These are phyloP conservation scores for Chytriomyces sp. DNA, from an alignment of 192 early-diverging fungal genomes.

Conservation along the genomic window DNA sequence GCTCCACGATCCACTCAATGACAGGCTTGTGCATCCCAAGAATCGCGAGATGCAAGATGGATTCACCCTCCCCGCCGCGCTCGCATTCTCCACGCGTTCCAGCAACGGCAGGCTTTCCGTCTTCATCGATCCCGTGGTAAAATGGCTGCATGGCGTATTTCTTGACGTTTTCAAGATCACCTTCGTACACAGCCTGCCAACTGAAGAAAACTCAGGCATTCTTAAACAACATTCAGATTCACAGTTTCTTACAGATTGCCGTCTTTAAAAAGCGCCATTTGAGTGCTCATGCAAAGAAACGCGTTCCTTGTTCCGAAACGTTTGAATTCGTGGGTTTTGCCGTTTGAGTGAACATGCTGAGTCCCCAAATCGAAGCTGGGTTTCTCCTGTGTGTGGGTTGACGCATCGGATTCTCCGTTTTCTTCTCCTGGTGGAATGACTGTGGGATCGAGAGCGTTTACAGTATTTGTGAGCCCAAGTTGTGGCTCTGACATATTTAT, in stretches of 20 bases:
- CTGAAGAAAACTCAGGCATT: not conserved
- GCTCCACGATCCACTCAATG: not conserved
- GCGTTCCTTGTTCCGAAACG: constrained; percentile 5
- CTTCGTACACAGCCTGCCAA: constrained; percentile 5
- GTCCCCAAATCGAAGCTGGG: no score
- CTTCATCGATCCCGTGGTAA: not conserved
- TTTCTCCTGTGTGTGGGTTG: no score
- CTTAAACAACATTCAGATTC: not conserved
- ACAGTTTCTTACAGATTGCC: constrained; percentile 7
- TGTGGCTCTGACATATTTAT: no score
- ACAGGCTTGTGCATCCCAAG: not conserved
- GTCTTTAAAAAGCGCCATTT: constrained; percentile 4
- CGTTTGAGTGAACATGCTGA: no score
- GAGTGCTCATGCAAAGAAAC: not conserved
- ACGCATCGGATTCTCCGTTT: no score
- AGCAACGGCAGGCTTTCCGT: not conserved
- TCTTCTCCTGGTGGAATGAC: no score
- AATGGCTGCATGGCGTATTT: not conserved
- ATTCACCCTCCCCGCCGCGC: constrained; percentile 13
- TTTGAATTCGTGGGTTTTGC: not conserved
- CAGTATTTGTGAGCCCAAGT: no score
- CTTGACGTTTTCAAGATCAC: not conserved
- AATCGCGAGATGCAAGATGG: constrained; percentile 17
- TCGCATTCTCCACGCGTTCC: not conserved
- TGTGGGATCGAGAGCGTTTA: no score